phyloP scores from a whole-genome alignment of 2,329 filamentous ascomycete genomes.

The Sphaceloma murrayae region DNA sequence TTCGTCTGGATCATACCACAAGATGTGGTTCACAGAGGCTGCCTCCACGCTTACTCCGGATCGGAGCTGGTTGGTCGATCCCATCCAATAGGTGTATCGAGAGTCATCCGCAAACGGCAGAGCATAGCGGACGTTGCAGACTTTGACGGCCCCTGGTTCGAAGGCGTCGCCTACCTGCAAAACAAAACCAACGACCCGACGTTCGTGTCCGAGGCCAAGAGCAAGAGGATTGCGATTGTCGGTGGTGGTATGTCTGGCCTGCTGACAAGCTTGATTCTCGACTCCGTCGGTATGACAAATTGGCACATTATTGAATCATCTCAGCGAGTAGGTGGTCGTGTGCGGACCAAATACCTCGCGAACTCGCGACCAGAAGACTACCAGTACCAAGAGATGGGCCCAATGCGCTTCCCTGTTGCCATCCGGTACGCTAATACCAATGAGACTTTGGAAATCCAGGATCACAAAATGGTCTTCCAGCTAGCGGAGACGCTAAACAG shows the following conservation, averaged over 20 bases:
- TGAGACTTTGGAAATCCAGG: slow-evolving; percentile 49
- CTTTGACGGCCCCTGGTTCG: slow-evolving; percentile 54
- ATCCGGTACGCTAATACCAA: slow-evolving; percentile 40
- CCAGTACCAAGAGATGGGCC: slow-evolving; percentile 59
- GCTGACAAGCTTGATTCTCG: slow-evolving; percentile 46
- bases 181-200: slow-evolving; percentile 45
- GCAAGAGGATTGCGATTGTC: slow-evolving; percentile 52
- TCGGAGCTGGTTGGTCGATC: slow-evolving; percentile 35
- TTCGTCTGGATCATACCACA: slow-evolving; percentile 42
- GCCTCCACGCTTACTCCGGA: slow-evolving; percentile 38
- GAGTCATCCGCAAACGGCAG: background rate
- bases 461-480: slow-evolving; percentile 57
- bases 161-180: slow-evolving; percentile 51
- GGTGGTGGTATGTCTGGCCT: slow-evolving; percentile 58
- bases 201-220: slow-evolving; percentile 47
- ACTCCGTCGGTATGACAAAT: slow-evolving; percentile 49
- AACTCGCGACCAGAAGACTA: slow-evolving; percentile 51
- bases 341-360: slow-evolving; percentile 54
- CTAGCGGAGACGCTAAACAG: slow-evolving; percentile 51
- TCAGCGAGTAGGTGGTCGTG: slow-evolving; percentile 52
- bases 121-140: slow-evolving; percentile 39
- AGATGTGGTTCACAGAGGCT: slow-evolving; percentile 31
- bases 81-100: slow-evolving; percentile 31
- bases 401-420: slow-evolving; percentile 54
- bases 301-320: slow-evolving; percentile 54